A percentile compares a stretch with the other conserved stretches of the same genome.
Conservation (phyloP, 1,284 basidiomycete species). For the Ceratobasidium sp. region DNA sequence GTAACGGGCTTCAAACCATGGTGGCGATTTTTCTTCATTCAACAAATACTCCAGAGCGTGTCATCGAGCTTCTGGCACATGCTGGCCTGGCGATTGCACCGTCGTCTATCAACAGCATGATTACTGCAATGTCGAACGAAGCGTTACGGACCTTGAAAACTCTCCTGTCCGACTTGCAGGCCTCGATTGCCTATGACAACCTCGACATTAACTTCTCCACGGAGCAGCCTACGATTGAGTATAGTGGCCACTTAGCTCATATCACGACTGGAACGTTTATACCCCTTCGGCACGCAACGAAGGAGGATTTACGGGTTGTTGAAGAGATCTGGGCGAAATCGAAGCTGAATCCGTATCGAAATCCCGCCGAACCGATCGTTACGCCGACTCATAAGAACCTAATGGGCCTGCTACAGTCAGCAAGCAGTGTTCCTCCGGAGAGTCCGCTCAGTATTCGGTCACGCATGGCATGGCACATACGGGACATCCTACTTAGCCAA, state of each 20-base stretch:
- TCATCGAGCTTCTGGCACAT: conserved; percentile 23
- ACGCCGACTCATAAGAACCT: not conserved
- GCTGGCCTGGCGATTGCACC: conserved; percentile 19
- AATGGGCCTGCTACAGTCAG: conserved; percentile 15
- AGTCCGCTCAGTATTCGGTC: conserved; percentile 16
- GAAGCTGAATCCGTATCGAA: conserved; percentile 48
- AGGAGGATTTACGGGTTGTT: conserved; percentile 11
- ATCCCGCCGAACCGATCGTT: not conserved
- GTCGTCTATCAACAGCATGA: conserved; percentile 18
- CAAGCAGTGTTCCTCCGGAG: conserved; percentile 45
- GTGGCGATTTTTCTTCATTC: conserved; percentile 11
- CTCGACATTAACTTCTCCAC: conserved; percentile 15
- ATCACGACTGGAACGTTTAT: conserved; percentile 41
- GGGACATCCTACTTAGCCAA: not conserved
- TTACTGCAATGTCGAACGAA: not conserved
- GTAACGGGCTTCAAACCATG: conserved; percentile 20
- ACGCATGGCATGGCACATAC: conserved; percentile 18
- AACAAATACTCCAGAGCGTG: conserved; percentile 13
- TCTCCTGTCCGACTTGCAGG: not conserved
- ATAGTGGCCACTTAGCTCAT: conserved; percentile 16
- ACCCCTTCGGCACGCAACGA: not conserved
- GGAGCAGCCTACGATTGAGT: conserved; percentile 7
- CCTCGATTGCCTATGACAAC: not conserved
- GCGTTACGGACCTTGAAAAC: conserved; percentile 7
- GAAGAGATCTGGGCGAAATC: conserved; percentile 25